Base-by-base conservation (phyloP, 2,329 filamentous ascomycete species). In the Fusarium sp. region DNA sequence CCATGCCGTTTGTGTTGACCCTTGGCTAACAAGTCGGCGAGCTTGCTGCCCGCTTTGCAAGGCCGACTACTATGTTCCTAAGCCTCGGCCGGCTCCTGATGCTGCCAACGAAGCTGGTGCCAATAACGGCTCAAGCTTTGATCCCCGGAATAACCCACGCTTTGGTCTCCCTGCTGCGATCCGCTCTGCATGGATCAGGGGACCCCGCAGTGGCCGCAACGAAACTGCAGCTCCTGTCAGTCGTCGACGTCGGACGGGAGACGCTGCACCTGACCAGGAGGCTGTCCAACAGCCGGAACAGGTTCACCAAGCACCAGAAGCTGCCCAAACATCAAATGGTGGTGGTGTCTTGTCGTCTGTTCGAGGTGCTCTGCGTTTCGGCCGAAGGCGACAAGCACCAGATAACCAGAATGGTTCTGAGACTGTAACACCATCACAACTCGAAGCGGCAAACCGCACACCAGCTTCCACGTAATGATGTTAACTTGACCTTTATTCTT, bases 41-140 rank as follows among this genome's bases (percentile, higher is more conserved):
- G 96, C 96, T 32, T 98, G 96, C 85, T 99, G 96, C 81, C 96
- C 96, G 11, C 91, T 99, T 12, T 99, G 96, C 87, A 99, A 99
- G 85, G 94, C 96, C 45, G 96, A 99, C 80, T 99, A 98, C 82
- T 98, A 97, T 82, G 92, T 94, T 6, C 96, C 96, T 0, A 98
- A 98, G 84, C 94, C 95, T 57, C 93, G 94, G 22, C 87, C 93
- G 7, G 80, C 82, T 15, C 82, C 85, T 17, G 82, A 84, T 20
- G 85, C 62, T 28, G 36, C 58, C 18, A 75, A 86, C 39, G 82
- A 83, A 30, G 83, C 83, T 18, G 80, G 81, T 18, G 63, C 70
- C 39, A 76, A 72, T 60, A 75, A 76, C 51, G 34, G 63, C 18
- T 62, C 67, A 14, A 78, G 70, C 42, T 77, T 82, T 32, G 81